A percentile compares a stretch with the other conserved stretches of the same genome.
Conservation (phyloP, 139 green algal genomes). For the Chlorella vulgaris region DNA sequence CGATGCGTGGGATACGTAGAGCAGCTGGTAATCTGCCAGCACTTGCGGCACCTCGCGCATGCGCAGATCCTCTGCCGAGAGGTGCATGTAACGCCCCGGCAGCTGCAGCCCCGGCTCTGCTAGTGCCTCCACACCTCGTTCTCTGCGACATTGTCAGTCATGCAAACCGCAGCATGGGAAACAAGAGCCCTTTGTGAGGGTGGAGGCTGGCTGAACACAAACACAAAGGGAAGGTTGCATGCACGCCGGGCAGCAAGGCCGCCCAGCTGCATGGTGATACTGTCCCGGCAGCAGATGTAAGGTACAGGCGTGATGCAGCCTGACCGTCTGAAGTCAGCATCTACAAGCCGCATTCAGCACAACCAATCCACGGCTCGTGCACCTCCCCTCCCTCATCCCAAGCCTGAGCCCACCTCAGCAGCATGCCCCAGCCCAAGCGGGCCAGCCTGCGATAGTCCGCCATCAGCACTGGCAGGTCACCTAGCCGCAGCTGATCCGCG, state of each 20-base stretch:
- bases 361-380: too few relatives aligned
- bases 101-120: constrained; percentile 6
- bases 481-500: constrained; percentile 14
- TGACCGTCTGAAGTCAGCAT: too few relatives aligned
- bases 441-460: constrained; percentile 42
- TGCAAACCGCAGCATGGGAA: too few relatives aligned
- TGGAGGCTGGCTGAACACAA: background rate
- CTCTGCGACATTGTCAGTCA: background rate
- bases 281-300: too few relatives aligned
- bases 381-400: background rate
- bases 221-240: too few relatives aligned
- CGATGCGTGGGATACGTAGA: constrained; percentile 24
- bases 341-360: too few relatives aligned
- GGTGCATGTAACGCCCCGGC: constrained; percentile 39
- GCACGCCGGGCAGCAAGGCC: too few relatives aligned
- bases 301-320: too few relatives aligned
- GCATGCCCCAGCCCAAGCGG: constrained; percentile 20
- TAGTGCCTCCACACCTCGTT: constrained; percentile 8
- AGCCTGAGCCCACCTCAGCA: constrained; percentile 4
- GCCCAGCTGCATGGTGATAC: too few relatives aligned
- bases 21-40: constrained; percentile 35
- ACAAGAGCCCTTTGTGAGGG: background rate
- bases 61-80: constrained; percentile 24
- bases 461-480: constrained; percentile 36
- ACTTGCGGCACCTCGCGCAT: constrained; percentile 31